These are phyloP conservation scores for Phragmites australis DNA, from an alignment of 176 grass and related monocot genomes.

Conservation along the genomic window DNA sequence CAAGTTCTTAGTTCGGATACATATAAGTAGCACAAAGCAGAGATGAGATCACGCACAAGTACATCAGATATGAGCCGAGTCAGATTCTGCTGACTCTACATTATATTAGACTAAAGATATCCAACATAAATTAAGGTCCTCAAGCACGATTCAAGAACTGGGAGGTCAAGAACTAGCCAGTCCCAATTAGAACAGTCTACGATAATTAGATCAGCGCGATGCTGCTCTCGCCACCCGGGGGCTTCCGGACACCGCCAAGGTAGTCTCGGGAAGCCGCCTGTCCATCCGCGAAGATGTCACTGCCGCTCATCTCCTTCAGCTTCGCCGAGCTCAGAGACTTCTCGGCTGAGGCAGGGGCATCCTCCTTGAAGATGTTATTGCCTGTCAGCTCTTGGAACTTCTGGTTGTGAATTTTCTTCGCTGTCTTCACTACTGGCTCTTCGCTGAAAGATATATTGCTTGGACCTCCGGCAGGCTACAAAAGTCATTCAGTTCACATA, in stretches of 20 bases:
- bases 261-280: conserved; percentile 65
- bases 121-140: conserved; percentile 32
- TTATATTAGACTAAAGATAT: conserved; percentile 44
- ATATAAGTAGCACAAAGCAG: conserved; percentile 29
- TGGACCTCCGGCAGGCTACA: conserved; percentile 67
- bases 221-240: conserved; percentile 79
- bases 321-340: conserved; percentile 67
- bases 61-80: conserved; percentile 27
- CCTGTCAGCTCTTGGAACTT: conserved; percentile 85
- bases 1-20: conserved; percentile 19
- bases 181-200: conserved; percentile 6
- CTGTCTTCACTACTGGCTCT: conserved; percentile 62
- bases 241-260: conserved; percentile 68
- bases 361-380: conserved; percentile 78
- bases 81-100: conserved; percentile 53
- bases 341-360: conserved; percentile 46
- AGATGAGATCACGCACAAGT: conserved; percentile 15
- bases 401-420: conserved; percentile 80
- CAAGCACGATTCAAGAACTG: neutral
- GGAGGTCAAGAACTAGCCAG: conserved; percentile 11
- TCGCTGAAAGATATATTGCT: conserved; percentile 70
- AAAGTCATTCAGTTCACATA: conserved; percentile 23
- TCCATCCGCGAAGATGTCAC: conserved; percentile 69
- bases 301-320: conserved; percentile 76
- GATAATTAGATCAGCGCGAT: conserved; percentile 57